Evolutionary conservation across 1,284 basidiomycete species (phyloP).

Genomic region (Apiotrichum brassicae): DNA sequence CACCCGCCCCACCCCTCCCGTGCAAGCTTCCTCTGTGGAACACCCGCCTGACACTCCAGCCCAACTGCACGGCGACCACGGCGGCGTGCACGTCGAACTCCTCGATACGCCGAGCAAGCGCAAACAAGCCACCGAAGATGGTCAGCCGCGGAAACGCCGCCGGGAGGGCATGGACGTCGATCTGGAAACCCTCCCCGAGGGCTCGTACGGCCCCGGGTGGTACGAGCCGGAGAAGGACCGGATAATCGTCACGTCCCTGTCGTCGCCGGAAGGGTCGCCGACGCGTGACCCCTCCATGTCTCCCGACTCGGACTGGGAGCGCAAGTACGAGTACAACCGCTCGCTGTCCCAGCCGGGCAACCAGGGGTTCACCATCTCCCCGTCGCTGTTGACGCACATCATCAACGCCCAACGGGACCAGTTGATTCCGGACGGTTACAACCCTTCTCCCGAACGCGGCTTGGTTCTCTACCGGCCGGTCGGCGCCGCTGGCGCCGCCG

Average conservation of each 20-base stretch:
- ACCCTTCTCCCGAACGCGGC: constrained; percentile 16
- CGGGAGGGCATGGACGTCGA: constrained; percentile 22
- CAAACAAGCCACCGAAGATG: constrained; percentile 3
- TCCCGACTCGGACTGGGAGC: background rate
- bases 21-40: constrained; percentile 27
- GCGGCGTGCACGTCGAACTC: constrained; percentile 6
- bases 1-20: constrained; percentile 11
- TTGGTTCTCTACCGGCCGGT: constrained; percentile 38
- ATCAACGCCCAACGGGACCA: constrained; percentile 31
- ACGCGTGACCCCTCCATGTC: background rate
- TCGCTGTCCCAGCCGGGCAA: constrained; percentile 36
- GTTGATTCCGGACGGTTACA: constrained; percentile 1
- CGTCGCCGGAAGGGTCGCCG: constrained; percentile 22
- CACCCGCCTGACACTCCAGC: constrained; percentile 13
- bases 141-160: background rate
- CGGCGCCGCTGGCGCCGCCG: constrained; percentile 14
- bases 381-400: constrained; percentile 41
- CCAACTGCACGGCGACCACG: background rate
- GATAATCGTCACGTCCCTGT: constrained; percentile 37
- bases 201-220: constrained; percentile 20
- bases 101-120: constrained; percentile 16
- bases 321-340: constrained; percentile 14
- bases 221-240: constrained; percentile 45
- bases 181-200: constrained; percentile 11
- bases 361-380: constrained; percentile 40